Evolutionary conservation across 2,329 filamentous ascomycete genomes (phyloP), one percentile per base, ranked within the genome.

Genomic region (Calonectria henricotiae): DNA sequence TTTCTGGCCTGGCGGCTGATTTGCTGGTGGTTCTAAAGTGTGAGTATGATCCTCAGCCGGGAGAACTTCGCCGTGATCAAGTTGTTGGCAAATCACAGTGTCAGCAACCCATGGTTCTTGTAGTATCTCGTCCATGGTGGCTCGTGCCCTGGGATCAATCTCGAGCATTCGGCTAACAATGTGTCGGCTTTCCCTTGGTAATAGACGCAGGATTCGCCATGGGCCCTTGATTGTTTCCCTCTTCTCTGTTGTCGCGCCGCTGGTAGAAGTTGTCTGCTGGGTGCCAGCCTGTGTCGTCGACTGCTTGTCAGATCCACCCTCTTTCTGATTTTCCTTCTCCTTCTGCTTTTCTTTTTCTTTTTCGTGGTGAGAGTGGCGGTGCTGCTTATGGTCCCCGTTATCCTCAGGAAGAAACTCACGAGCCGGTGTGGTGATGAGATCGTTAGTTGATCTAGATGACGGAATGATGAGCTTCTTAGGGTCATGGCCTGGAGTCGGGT

Each of bases 91-190:
- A 47, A 97, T 94, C 23, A 93, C 86, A 37, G 94, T 94, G 76
- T 92, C 91, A 58, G 91, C 90, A n/a, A 98, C 91, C 96, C 96
- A 99, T 17, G 92, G 91, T 79, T 99, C 96, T 25, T 91, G 89
- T 62, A 98, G 83, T 20, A 99, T 93, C 78, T 99, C 95, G 27
- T 92, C 88, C 86, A 99, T 92, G 3, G 89, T 94, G 3, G 95
- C 96, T 67, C 96, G 90, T 74, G 93, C 92, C 79, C 90, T 92
- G 0, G 95, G 94, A 77, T 98, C 91, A 62, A 98, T 88, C 78
- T 96, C 94, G 41, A 99, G 89, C 96, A 99, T 99, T 68, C 93
- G 89, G 51, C 94, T 92, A 66, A 99, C 93, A 72, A 99, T 95
- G 79, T 96, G 92, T 62, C 96, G 88, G 74, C 93, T 97, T 83